A percentile compares a stretch with the other conserved stretches of the same genome.
Evolutionary conservation across 495 filamentous ascomycete species (phyloP).

Genomic region (Tuber indicum): DNA sequence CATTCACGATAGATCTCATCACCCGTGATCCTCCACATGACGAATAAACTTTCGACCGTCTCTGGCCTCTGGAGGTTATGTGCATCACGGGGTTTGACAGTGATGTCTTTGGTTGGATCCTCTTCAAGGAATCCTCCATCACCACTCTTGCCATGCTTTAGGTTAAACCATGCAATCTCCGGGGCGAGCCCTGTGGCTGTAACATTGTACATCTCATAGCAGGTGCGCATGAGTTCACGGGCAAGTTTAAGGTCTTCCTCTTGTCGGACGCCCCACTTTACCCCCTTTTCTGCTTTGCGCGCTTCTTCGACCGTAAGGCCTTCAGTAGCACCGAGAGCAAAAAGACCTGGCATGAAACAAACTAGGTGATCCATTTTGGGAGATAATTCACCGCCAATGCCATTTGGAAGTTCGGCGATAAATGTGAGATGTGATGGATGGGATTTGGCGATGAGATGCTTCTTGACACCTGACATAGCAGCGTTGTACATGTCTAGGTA

Average conservation of each 20-base stretch:
- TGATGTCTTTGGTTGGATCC: constrained; percentile 65
- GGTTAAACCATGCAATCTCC: constrained; percentile 85
- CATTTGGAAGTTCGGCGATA: constrained; percentile 74
- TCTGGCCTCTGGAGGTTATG: constrained; percentile 97
- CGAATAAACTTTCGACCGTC: constrained; percentile 88
- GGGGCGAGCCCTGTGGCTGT: constrained; percentile 83
- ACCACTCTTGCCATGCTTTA: constrained; percentile 55
- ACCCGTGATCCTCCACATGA: constrained; percentile 98
- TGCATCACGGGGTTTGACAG: constrained; percentile 64
- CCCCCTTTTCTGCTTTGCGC: constrained; percentile 51
- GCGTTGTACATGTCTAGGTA: constrained; percentile 94
- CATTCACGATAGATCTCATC: constrained; percentile 86
- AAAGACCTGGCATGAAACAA: constrained; percentile 95
- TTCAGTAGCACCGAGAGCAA: constrained; percentile 79
- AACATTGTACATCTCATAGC: constrained; percentile 90
- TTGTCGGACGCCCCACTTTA: constrained; percentile 65
- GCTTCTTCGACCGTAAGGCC: constrained; percentile 69
- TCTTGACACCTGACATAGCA: constrained; percentile 73
- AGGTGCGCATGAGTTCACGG: constrained; percentile 87
- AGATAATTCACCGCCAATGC: constrained; percentile 56
- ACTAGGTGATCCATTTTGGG: constrained; percentile 98
- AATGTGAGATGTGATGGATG: constrained; percentile 71
- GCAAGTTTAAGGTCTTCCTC: constrained; percentile 83
- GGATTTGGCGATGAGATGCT: constrained; percentile 85
- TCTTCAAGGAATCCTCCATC: constrained; percentile 49